Conservation (phyloP, 164 flowering plant genomes). For the Dillenia turbinata region DNA sequence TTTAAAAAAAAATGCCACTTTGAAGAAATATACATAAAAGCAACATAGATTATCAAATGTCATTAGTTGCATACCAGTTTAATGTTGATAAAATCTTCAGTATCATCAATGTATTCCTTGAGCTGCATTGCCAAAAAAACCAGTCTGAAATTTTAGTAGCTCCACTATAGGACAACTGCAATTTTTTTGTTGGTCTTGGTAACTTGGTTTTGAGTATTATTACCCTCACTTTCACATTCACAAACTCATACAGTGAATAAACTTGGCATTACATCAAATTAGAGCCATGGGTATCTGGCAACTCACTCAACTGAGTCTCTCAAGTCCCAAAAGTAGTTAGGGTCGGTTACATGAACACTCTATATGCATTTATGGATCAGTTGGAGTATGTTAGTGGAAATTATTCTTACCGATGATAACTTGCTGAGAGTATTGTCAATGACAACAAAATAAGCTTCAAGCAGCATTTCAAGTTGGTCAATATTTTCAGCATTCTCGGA, state of each 20-base stretch:
- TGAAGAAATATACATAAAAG: not conserved
- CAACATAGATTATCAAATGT: not conserved
- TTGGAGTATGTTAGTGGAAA: too few species aligned
- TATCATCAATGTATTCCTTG: slow-evolving; percentile 88
- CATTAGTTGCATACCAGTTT: slow-evolving; percentile 56
- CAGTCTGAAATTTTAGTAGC: slow-evolving; percentile 2
- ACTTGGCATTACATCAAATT: too few species aligned
- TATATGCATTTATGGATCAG: too few species aligned
- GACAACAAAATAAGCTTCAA: slow-evolving; percentile 92
- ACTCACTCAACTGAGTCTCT: too few species aligned
- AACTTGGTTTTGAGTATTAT: too few species aligned
- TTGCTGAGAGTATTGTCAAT: slow-evolving; percentile 78
- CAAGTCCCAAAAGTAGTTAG: too few species aligned
- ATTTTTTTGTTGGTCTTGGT: not conserved
- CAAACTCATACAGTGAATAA: too few species aligned
- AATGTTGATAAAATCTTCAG: slow-evolving; percentile 90
- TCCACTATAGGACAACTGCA: not conserved
- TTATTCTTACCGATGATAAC: slow-evolving; percentile 60
- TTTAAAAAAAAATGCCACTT: not conserved
- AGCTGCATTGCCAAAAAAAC: slow-evolving; percentile 48
- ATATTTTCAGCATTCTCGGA: slow-evolving; percentile 59
- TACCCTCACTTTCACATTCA: too few species aligned
- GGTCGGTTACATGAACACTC: too few species aligned
- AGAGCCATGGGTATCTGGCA: too few species aligned
- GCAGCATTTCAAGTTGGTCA: slow-evolving; percentile 92